Base-by-base conservation (phyloP, 1,284 basidiomycete species). In the Gastroboletus turbinatus region DNA sequence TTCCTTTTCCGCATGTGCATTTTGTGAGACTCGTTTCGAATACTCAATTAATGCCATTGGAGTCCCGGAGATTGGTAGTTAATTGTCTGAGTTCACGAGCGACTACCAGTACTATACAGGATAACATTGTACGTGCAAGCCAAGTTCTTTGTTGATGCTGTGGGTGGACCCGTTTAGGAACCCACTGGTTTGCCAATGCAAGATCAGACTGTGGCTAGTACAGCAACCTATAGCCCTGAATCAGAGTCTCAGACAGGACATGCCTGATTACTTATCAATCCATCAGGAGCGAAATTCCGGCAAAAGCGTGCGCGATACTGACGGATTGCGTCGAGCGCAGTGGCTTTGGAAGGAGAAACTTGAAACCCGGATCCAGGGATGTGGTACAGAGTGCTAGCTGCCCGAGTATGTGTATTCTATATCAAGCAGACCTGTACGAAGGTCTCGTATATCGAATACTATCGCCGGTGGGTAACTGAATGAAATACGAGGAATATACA, bases 1-100 rank as follows among this genome's bases (percentile, higher is more conserved):
- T 25, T 54, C 17, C 55, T 50, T 51, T 47, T 53, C 38, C 55
- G 21, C 32, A 25, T 54, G 50, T 55, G 48, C 43, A 44, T 51
- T 42, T 48, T 54, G 47, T 25, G 36, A 50, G 32, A 19, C 19
- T 35, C 29, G 32, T 49, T 27, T 50, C 46, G 23, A 44, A 35
- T 48, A 6, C 50, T 25, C 44, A 16, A 49, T 46, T 8, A 49
- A 62, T 47, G 48, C 39, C 45, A 48, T 46, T 27, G 30, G 36
- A 29, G 46, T 32, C 23, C 27, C 25, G 23, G 45, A 45, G 23
- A 52, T 54, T n/a, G 33, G 33, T 5, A 19, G 23, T 21, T 35
- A 14, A n/a, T 30, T 9, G 36, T 23, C 45, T n/a, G 30, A 57
- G 30, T 40, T 49, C n/a, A 43, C 21, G 33, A 40, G 27, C 10